phyloP scores from a whole-genome alignment of 1,139 yeast genomes.

The Pichia sp. region DNA sequence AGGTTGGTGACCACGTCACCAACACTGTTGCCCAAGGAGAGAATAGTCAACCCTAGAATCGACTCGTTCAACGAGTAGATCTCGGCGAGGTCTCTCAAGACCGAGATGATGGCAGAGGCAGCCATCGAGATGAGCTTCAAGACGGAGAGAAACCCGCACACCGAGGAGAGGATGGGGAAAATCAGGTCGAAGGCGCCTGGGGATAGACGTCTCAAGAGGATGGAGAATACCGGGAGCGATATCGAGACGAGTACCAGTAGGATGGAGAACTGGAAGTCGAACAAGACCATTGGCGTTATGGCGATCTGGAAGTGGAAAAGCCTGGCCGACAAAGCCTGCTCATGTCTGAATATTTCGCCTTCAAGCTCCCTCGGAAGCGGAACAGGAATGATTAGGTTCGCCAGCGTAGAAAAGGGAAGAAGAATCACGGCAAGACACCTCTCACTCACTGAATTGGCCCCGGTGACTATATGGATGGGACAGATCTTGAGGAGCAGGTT shows the following conservation, averaged over 20 bases:
- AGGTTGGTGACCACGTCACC: conserved; percentile 54
- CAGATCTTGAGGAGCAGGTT: conserved; percentile 21
- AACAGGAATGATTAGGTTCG: conserved; percentile 28
- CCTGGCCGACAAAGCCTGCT: conserved; percentile 17
- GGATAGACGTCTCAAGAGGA: conserved; percentile 11
- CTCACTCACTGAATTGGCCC: conserved; percentile 16
- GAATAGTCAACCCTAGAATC: conserved; percentile 43
- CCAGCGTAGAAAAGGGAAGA: conserved; percentile 24
- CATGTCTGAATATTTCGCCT: conserved; percentile 16
- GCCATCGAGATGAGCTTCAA: conserved; percentile 28
- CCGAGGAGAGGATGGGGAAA: conserved; percentile 15
- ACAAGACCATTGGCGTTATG: conserved; percentile 19
- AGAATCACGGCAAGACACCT: conserved; percentile 21
- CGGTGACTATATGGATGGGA: conserved; percentile 22
- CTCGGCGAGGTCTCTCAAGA: conserved; percentile 29
- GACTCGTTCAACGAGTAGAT: conserved; percentile 31
- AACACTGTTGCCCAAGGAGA: conserved; percentile 53
- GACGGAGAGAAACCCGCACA: conserved; percentile 28
- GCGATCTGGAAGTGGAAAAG: conserved; percentile 27
- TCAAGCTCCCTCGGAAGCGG: conserved; percentile 22
- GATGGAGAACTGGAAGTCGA: conserved; percentile 15
- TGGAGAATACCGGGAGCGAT: not conserved
- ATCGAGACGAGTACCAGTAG: conserved; percentile 6
- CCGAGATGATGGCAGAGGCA: conserved; percentile 29
- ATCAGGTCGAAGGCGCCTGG: conserved; percentile 10